Conservation (phyloP, 2,329 filamentous ascomycete species). For the Ophiostoma sp. region DNA sequence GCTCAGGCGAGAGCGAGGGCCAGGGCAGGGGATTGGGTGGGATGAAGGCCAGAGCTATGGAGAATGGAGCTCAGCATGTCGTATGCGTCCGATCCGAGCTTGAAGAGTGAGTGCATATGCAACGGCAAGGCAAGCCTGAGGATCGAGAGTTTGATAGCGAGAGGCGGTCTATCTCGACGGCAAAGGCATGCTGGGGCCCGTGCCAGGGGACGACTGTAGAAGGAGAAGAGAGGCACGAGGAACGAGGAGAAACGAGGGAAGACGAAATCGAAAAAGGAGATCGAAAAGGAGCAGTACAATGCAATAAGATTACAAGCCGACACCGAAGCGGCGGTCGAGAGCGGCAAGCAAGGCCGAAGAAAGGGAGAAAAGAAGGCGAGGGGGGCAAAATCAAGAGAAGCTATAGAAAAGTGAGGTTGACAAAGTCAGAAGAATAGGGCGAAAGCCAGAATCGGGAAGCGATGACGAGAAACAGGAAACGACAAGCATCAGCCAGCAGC, state of each 20-base stretch:
- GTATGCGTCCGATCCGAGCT: constrained; percentile 5
- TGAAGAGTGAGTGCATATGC: constrained; percentile 10
- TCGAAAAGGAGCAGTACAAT: neutral
- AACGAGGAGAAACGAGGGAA: neutral
- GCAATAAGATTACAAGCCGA: constrained; percentile 3
- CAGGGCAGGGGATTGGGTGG: constrained; percentile 4
- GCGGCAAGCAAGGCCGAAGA: constrained; percentile 9
- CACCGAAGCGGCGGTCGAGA: neutral
- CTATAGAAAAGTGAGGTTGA: constrained; percentile 15
- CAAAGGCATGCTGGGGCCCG: neutral
- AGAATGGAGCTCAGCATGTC: constrained; percentile 8
- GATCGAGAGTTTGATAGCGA: neutral
- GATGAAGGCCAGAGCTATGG: constrained; percentile 6
- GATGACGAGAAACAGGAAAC: neutral
- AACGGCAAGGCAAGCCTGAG: neutral
- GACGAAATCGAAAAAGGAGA: neutral
- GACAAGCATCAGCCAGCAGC: no score
- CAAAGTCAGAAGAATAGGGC: constrained; percentile 5
- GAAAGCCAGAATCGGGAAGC: neutral
- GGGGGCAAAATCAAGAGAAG: neutral
- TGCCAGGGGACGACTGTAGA: neutral
- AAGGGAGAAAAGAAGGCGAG: constrained; percentile 6
- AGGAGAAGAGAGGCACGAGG: no score
- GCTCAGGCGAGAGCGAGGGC: neutral
- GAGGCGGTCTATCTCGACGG: neutral